These are phyloP conservation scores for Allodekkera sacchari DNA, from an alignment of 805 yeast species.

Conservation along the genomic window DNA sequence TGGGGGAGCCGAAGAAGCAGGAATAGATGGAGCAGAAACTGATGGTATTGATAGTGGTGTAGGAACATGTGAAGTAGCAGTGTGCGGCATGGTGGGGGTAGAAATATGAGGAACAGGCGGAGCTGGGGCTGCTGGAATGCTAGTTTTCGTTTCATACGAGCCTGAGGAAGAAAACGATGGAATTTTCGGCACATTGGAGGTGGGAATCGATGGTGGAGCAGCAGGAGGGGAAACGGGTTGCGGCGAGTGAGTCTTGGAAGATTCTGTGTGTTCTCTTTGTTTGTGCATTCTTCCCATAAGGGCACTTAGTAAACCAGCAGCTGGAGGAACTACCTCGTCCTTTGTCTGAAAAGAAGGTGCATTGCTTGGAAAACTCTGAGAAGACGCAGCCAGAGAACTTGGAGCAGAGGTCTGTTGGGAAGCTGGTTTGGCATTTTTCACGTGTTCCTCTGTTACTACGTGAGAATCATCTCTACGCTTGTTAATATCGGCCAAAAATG, in stretches of 20 bases:
- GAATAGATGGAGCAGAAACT: constrained; percentile 6
- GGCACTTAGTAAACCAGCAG: constrained; percentile 7
- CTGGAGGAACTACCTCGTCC: too few species aligned
- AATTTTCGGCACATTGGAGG: constrained; percentile 10
- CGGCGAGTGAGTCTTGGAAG: constrained; percentile 1
- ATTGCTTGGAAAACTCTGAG: constrained; percentile 18
- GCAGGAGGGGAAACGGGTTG: constrained; percentile 13
- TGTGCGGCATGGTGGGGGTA: constrained; percentile 2
- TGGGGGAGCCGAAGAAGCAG: constrained; percentile 7
- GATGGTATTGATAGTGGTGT: constrained; percentile 10
- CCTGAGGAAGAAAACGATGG: too few species aligned
- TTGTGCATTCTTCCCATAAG: constrained; percentile 2
- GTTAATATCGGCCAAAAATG: constrained; percentile 52
- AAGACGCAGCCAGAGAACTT: constrained; percentile 6
- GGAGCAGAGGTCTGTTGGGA: constrained; percentile 10
- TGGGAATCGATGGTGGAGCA: constrained; percentile 14
- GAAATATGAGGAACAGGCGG: constrained; percentile 13
- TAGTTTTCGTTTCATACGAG: too few species aligned
- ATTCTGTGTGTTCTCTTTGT: constrained; percentile 5
- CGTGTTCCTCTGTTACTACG: constrained; percentile 33
- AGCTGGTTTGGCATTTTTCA: constrained; percentile 10
- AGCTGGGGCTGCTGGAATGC: constrained; percentile 10
- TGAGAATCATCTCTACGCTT: constrained; percentile 42
- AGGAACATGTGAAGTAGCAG: constrained; percentile 19
- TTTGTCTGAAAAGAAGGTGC: too few species aligned